Evolutionary conservation across 1,139 yeast species (phyloP), one percentile per base, ranked within the genome.

Genomic region (Candida glucosophila): DNA sequence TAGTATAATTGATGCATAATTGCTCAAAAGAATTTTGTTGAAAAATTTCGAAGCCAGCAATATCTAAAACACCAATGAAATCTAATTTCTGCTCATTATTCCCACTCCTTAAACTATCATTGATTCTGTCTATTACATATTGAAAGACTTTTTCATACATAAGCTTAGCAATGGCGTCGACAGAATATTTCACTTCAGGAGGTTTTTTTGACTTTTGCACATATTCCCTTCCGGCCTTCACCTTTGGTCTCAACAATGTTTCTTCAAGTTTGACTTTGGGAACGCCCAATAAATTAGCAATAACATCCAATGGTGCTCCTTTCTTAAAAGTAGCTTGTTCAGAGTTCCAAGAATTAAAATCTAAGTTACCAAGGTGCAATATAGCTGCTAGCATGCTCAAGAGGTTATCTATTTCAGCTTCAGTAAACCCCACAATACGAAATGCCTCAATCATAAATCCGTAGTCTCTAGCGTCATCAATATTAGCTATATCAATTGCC

Each of bases 11-110:
- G 47, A 92, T 92, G 55, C 98, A 90, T 22, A 92, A 67, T 53
- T 92, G 99, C 50, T 92, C 99, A 49, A 92, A 90, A 1, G 95
- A 83, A 47, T 92, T 92, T 33, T 71, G 69, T 31, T 83, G 77
- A 48, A 92, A 92, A 32, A 90, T 90, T 55, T 92, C 99, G 55
- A 90, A 92, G 5, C 98, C 99, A 0, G 97, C 97, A 43, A 90
- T 92, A 61, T 90, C 99, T 32, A 90, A 61, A 3, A 92, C 92
- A 2, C 99, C 98, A 40, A 90, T 85, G 40, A 79, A 88, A 31
- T 79, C 74, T 11, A 48, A 49, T 5, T 36, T 38, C 6, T 47
- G 52, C 14, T 37, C 34, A 3, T 37, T 27, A n/a, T 34, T 24
- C 20, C 46, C 52, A 15, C 37, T 37, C 22, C 42, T 72, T 23